These are phyloP conservation scores for Naegleria lovaniensis DNA, from an alignment of 208 protist species.

Conservation along the genomic window DNA sequence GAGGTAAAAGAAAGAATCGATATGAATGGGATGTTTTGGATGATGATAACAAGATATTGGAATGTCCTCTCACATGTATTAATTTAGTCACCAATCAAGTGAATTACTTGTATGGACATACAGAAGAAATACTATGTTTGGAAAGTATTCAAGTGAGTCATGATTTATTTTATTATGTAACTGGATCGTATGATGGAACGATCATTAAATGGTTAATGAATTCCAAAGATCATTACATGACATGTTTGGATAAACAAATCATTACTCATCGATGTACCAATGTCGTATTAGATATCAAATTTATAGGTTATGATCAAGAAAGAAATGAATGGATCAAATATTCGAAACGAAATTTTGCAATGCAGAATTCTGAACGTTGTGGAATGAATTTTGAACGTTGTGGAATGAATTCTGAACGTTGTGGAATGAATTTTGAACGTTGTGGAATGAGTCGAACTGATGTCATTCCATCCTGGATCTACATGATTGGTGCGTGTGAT, in stretches of 20 bases:
- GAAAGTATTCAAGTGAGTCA: not conserved
- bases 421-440: too few species aligned
- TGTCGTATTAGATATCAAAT: not conserved
- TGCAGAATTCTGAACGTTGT: too few species aligned
- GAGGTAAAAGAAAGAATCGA: not conserved
- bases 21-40: not conserved
- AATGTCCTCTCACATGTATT: not conserved
- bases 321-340: too few species aligned
- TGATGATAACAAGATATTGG: conserved; percentile 9
- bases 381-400: too few species aligned
- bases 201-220: not conserved
- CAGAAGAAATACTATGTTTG: not conserved
- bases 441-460: not conserved
- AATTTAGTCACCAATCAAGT: not conserved
- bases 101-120: not conserved
- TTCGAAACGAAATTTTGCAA: too few species aligned
- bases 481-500: not conserved
- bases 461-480: not conserved
- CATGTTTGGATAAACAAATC: not conserved
- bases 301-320: not conserved
- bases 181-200: not conserved
- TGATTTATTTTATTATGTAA: not conserved
- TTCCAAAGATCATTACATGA: not conserved
- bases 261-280: not conserved
- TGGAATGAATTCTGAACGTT: too few species aligned